phyloP scores from a whole-genome alignment of 352 stramenopile species.

The Blastocystis sp. region DNA sequence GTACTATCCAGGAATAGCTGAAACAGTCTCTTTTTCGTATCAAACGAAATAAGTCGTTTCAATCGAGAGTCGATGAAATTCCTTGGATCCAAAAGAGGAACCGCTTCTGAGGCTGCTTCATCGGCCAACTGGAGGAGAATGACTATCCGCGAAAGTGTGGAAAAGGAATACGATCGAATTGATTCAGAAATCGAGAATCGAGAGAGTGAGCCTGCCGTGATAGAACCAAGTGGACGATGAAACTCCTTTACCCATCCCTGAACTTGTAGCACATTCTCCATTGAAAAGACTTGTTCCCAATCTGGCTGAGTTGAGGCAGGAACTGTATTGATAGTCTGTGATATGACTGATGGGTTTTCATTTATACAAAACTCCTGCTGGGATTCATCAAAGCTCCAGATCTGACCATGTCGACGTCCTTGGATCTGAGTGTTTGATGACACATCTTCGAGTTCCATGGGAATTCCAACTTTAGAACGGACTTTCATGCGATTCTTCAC shows the following conservation, averaged over 20 bases:
- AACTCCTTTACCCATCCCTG: not conserved
- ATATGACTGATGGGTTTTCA: too few species aligned
- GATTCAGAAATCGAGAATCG: too few species aligned
- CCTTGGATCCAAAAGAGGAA: not conserved
- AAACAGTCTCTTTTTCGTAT: slow-evolving; percentile 39
- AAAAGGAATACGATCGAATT: not conserved
- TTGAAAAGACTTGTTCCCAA: not conserved
- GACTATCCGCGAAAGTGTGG: not conserved
- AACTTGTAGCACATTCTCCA: not conserved
- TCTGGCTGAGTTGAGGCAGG: not conserved
- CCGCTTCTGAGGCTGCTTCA: not conserved
- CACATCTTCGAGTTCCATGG: not conserved
- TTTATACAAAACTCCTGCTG: too few species aligned
- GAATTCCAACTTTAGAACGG: not conserved
- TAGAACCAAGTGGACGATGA: too few species aligned
- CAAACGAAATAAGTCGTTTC: slow-evolving; percentile 12
- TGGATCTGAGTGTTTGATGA: too few species aligned
- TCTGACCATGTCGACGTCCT: too few species aligned
- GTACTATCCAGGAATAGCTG: not conserved
- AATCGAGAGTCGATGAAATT: not conserved
- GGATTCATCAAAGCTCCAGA: too few species aligned
- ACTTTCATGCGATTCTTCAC: not conserved
- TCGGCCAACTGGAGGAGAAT: not conserved
- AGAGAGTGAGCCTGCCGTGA: too few species aligned
- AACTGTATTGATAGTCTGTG: too few species aligned